These are phyloP conservation scores for Miamiensis avidus DNA, from an alignment of 169 alveolate genomes.

Conservation along the genomic window DNA sequence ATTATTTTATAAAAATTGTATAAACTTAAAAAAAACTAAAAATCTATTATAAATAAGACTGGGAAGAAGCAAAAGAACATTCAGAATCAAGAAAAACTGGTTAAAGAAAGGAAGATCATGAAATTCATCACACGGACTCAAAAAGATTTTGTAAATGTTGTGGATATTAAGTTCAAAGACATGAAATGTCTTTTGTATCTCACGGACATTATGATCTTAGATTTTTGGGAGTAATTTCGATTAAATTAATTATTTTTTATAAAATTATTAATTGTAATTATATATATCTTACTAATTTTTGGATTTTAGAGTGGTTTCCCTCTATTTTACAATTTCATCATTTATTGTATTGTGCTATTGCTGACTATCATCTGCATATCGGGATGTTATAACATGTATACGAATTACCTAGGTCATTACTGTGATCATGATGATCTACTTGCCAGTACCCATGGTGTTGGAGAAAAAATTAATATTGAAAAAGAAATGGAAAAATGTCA, in stretches of 20 bases:
- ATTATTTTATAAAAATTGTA: no score
- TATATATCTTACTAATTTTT: background rate
- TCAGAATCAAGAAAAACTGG: conserved; percentile 33
- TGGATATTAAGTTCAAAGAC: conserved; percentile 43
- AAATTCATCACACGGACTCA: background rate
- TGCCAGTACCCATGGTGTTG: background rate
- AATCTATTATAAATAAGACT: no score
- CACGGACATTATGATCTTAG: background rate
- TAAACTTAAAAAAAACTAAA: no score
- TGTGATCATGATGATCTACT: conserved; percentile 3
- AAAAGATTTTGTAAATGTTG: conserved; percentile 37
- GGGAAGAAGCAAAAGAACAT: conserved; percentile 41
- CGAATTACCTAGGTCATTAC: conserved; percentile 10
- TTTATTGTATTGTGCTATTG: conserved; percentile 10
- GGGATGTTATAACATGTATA: conserved; percentile 10
- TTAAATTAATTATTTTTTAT: no score
- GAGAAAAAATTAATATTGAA: background rate
- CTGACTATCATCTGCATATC: background rate
- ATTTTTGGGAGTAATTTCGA: background rate
- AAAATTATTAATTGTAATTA: no score
- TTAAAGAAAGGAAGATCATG: background rate
- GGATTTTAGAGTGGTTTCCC: conserved; percentile 7
- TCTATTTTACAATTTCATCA: conserved; percentile 15
- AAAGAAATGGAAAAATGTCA: background rate
- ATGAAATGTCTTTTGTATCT: background rate